Conservation (phyloP, 1,284 basidiomycete genomes). For the Ceratobasidium sp. region DNA sequence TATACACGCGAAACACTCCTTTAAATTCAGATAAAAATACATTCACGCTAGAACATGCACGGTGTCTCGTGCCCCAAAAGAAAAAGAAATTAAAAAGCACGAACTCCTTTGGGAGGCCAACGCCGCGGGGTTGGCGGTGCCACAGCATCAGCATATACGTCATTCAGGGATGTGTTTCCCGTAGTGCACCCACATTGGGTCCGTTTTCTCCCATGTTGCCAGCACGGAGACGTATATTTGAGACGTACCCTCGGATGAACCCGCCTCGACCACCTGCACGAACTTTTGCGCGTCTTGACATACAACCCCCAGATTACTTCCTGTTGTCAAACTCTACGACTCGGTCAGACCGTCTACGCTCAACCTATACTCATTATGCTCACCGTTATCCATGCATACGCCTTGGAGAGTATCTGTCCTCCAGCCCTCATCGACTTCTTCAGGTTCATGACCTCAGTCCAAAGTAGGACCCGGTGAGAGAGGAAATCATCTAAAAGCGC, state of each 20-base stretch:
- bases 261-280: not conserved
- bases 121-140: no score
- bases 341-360: no score
- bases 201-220: not conserved
- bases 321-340: no score
- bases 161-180: not conserved
- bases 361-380: no score
- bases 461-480: not conserved
- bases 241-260: not conserved
- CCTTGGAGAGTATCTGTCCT: not conserved
- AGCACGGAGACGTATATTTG: not conserved
- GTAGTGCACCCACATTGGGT: not conserved
- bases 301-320: not conserved
- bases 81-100: no score
- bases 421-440: not conserved
- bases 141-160: no score
- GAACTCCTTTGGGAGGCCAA: no score
- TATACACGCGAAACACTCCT: no score
- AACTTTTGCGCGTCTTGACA: constrained; percentile 3
- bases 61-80: no score
- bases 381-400: not conserved
- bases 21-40: no score
- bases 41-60: no score
- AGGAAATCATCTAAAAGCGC: not conserved
- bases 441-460: not conserved